Conservation (phyloP, 495 filamentous ascomycete species). For the Cetradonia linearis region DNA sequence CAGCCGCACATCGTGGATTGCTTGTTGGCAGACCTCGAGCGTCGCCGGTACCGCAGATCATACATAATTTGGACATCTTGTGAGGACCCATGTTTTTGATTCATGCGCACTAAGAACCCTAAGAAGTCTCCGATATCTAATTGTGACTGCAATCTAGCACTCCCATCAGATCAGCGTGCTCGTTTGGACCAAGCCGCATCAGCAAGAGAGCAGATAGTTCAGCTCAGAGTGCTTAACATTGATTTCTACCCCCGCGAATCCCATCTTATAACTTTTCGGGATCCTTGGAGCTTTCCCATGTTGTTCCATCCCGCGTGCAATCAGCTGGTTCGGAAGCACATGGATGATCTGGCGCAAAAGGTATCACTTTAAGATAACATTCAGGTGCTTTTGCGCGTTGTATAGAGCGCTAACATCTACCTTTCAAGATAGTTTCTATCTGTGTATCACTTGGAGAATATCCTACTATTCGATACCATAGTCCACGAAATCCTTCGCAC, state of each 20-base stretch:
- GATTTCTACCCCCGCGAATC: constrained; percentile 89
- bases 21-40: constrained; percentile 81
- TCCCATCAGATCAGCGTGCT: constrained; percentile 43
- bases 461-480: constrained; percentile 83
- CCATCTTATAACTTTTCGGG: constrained; percentile 77
- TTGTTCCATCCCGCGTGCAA: constrained; percentile 88
- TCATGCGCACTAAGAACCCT: constrained; percentile 3
- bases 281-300: constrained; percentile 89
- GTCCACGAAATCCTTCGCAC: constrained; percentile 60
- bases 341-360: constrained; percentile 78
- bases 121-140: background rate
- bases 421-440: constrained; percentile 62
- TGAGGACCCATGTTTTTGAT: constrained; percentile 32
- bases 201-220: constrained; percentile 62
- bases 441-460: constrained; percentile 81
- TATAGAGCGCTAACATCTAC: constrained; percentile 19
- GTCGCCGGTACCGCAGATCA: constrained; percentile 59
- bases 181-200: constrained; percentile 48
- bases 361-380: constrained; percentile 35
- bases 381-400: background rate
- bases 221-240: constrained; percentile 64
- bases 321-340: constrained; percentile 64
- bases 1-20: constrained; percentile 83
- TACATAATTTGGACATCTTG: constrained; percentile 80
- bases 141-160: constrained; percentile 31